Evolutionary conservation across 495 filamentous ascomycete species (phyloP), one percentile per base, ranked within the genome.

Genomic region (Immersiella caudata): DNA sequence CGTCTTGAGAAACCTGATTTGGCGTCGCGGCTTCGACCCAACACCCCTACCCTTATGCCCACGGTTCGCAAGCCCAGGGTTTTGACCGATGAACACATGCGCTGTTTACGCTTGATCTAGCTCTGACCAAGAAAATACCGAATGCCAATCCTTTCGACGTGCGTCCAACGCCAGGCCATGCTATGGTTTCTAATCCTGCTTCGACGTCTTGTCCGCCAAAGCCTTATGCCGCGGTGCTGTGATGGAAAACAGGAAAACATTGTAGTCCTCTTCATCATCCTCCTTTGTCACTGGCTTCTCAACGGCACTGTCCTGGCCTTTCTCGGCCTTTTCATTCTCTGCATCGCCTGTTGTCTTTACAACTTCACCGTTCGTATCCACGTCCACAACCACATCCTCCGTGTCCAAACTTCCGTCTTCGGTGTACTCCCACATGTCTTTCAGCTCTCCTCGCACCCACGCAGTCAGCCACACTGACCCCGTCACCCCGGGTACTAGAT

Each of bases 401-500:
- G 74, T 79, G 62, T 84, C 83, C 36, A 85, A 58, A 46, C 77
- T 81, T n/a, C 83, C 83, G 63, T 88, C 89, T 70, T 98, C 95
- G 6, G 86, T 91, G 71, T 93, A 99, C 5, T 81, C 79, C 90
- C 90, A 96, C 88, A 98, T 90, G 26, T 86, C 75, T 26, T 74
- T 78, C 12, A 92, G 29, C 69, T 97, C 93, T 3, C 91, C 88
- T 49, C 88, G 86, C 12, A 84, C 67, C 1, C 88, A 66, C 6
- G 90, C 95, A n/a, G 90, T 94, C n/a, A 87, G 78, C 92, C 93
- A 97, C 11, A 96, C 70, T 1, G 88, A 83, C 12, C 82, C 80
- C 12, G 97, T 75, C 3, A 97, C 93, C 1, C 91, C 88, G 0
- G 95, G 95, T 2, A 98, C 96, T 16, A 99, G 87, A 72, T 99